Base-by-base conservation (phyloP, 495 filamentous ascomycete species). In the Podospora tetraspora region DNA sequence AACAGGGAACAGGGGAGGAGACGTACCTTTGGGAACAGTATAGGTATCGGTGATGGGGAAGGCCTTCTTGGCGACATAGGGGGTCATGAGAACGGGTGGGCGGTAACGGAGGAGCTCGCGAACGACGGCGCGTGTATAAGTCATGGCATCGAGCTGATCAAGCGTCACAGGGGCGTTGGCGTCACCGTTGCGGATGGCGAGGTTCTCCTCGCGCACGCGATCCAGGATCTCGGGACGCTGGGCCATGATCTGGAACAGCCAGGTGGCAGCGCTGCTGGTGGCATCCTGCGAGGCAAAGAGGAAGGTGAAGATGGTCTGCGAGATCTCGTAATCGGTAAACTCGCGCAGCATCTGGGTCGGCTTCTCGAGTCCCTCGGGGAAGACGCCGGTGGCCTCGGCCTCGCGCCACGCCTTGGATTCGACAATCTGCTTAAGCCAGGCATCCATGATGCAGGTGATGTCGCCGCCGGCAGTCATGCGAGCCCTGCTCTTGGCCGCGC, bases 211-310 rank as follows among this genome's bases (percentile, higher is more conserved):
- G 27, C 96, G 92, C 32, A 99, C 88, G 75, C 90, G 91, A 74
- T 93, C 93, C 63, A 98, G 83, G 62, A 95, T 82, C 63, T 99
- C 96, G 11, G 95, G 94, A 72, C 93, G 90, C 76, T 99, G 92
- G 61, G 96, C 96, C 84, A 94, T 88, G 72, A 92, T 85, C 79
- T 99, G 95, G 86, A 97, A 96, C 70, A 98, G 80, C 92, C 95
- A 98, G 60, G 93, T 97, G 69, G 85, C 86, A 66, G 96, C 96
- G 68, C 91, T 93, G 78, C 90, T 94, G 66, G 95, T 97, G 64
- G 95, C 95, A 78, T 99, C 95, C 80, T 99, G 95, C 34, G 93
- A 96, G 61, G 96, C 95, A 81, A 99, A 99, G 63, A 99, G 85
- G 86, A 99, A 97, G 66, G 95, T 97, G 83, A 98, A 96, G 70